Evolutionary conservation across 352 stramenopile genomes (phyloP), one percentile per base, ranked within the genome.

Genomic region (Thalassiosira mediterranea): DNA sequence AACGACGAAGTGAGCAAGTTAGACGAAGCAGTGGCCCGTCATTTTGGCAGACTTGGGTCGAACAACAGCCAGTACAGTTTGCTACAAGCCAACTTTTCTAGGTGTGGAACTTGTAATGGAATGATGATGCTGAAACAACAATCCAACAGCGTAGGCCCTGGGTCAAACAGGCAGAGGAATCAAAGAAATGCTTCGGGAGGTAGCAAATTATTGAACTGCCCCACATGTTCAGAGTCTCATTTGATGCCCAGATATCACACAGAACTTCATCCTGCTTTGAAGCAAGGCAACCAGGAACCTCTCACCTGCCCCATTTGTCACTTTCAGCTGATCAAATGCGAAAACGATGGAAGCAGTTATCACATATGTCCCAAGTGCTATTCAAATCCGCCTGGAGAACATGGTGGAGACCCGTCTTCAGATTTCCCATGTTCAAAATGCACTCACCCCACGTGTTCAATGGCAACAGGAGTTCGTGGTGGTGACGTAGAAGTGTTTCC

Each of bases 331-430:
- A 62, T 91, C 37, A 62, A 74, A 44, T 67, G 85, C 49, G 44
- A 74, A 1, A 82, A 85, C 38, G 77, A 88, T 54, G 83, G 76
- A 17, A 87, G 78, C 59, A 85, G 75, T 8, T 91, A 90, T 57
- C 31, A 69, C 59, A 46, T 91, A 23, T 93, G 88, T 75, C 88
- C 88, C 3, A 87, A 91, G 60, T 93, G 88, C 49, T 90, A 83
- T 60, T 72, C 53, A 25, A 76, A 91, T 61, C 68, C 85, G 58
- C 88, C 88, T 5, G 52, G 38, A 1, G 77, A 89, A 48, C 69
- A 88, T 65, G 87, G 79, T 34, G 84, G 83, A 34, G 73, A 76
- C 51, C n/a, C n/a, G n/a, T 26, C 52, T 32, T 71, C 56, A 32
- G 61, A 82, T 32, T 89, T 90, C 67, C 76, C 72, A 17, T 91